Evolutionary conservation across 805 yeast genomes (phyloP).

Genomic region (Wickerhamomyces hampshirensis): DNA sequence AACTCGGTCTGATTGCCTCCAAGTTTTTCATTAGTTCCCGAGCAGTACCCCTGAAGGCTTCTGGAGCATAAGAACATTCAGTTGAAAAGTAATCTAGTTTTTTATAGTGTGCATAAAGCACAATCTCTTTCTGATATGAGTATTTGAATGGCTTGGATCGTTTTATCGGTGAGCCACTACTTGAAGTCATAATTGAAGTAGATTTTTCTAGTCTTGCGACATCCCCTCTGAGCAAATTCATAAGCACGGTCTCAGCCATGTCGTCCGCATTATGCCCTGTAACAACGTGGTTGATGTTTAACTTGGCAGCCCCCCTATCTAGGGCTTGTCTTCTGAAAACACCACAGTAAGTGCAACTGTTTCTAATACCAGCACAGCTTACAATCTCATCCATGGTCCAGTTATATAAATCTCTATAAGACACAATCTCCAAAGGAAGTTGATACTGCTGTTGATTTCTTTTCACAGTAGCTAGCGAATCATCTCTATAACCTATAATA

Average conservation of each 20-base stretch:
- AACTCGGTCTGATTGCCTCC: conserved; percentile 86
- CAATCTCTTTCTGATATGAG: conserved; percentile 95
- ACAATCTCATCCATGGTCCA: conserved; percentile 99
- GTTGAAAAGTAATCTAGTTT: conserved; percentile 94
- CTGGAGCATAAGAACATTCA: conserved; percentile 97
- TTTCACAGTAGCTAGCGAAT: conserved; percentile 93
- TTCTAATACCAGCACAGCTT: conserved; percentile 86
- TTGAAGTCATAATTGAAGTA: conserved; percentile 77
- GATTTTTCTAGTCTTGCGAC: conserved; percentile 87
- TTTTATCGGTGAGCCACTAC: conserved; percentile 82
- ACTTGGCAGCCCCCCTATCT: conserved; percentile 89
- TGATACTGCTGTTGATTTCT: conserved; percentile 82
- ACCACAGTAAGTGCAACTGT: conserved; percentile 97
- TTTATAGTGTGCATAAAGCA: conserved; percentile 93
- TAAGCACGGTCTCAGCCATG: conserved; percentile 96
- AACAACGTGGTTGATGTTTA: conserved; percentile 84
- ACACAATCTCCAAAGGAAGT: conserved; percentile 75
- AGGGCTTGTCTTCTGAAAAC: conserved; percentile 94
- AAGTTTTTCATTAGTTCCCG: conserved; percentile 85
- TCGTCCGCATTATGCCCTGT: conserved; percentile 99
- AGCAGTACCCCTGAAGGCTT: conserved; percentile 97
- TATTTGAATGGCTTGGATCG: conserved; percentile 95
- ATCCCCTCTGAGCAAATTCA: conserved; percentile 96
- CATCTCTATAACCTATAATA: conserved; percentile 94
- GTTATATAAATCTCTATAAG: conserved; percentile 83